These are phyloP conservation scores for Backusella circina DNA, from an alignment of 192 early-diverging fungal genomes.

Conservation along the genomic window DNA sequence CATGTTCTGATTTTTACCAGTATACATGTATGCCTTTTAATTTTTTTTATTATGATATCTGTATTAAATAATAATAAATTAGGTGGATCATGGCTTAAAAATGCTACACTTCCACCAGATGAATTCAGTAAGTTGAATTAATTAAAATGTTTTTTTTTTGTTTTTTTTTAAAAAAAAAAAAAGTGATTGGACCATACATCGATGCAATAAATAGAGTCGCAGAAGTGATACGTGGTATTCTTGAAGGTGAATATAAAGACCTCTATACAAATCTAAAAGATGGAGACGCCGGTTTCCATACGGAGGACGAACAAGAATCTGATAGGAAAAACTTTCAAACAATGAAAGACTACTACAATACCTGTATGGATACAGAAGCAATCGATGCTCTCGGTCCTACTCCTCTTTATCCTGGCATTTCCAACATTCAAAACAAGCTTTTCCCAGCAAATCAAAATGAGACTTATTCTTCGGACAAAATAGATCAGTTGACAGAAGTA, in stretches of 20 bases:
- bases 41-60: neutral
- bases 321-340: conserved; percentile 51
- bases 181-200: conserved; percentile 19
- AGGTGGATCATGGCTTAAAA: conserved; percentile 58
- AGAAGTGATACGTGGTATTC: conserved; percentile 42
- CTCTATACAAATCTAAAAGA: neutral
- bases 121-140: conserved; percentile 31
- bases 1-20: conserved; percentile 64
- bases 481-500: neutral
- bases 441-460: neutral
- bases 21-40: conserved; percentile 45
- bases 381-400: conserved; percentile 34
- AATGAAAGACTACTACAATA: conserved; percentile 50
- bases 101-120: conserved; percentile 55
- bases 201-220: conserved; percentile 14
- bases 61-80: neutral
- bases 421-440: conserved; percentile 30
- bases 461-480: neutral
- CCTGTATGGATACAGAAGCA: conserved; percentile 48
- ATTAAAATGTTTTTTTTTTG: neutral
- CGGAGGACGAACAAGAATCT: conserved; percentile 31
- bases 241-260: conserved; percentile 43
- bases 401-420: conserved; percentile 36
- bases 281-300: conserved; percentile 12
- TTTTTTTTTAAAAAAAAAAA: neutral